phyloP scores from a whole-genome alignment of 352 stramenopile genomes.

The Phytopythium montanum region DNA sequence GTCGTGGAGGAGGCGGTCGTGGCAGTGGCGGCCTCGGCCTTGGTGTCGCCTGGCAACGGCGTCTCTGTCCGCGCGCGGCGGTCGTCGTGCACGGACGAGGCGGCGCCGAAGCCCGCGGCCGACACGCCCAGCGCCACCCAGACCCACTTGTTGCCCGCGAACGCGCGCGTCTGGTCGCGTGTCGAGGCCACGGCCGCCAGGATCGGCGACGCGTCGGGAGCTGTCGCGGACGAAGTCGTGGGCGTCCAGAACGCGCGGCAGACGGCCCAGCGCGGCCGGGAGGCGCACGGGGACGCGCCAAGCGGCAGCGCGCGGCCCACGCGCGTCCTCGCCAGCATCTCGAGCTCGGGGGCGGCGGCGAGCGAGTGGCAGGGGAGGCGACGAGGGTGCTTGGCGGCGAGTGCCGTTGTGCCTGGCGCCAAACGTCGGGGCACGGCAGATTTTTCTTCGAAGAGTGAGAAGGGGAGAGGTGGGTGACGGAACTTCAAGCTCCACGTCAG shows the following conservation, averaged over 20 bases:
- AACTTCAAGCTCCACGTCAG: conserved; percentile 2
- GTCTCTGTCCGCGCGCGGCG: conserved; percentile 3
- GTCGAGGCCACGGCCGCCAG: conserved; percentile 4
- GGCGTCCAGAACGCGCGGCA: conserved; percentile 6
- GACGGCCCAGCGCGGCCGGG: not conserved
- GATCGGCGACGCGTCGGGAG: conserved; percentile 3
- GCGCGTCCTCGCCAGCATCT: conserved; percentile 3
- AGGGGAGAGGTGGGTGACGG: not conserved
- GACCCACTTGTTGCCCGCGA: conserved; percentile 6
- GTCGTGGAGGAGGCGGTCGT: not conserved
- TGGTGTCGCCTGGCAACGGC: not conserved
- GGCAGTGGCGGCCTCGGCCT: not conserved
- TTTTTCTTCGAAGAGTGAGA: conserved; percentile 4
- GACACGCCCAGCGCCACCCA: conserved; percentile 16
- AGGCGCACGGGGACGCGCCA: not conserved
- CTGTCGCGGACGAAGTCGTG: not conserved
- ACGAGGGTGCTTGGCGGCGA: not conserved
- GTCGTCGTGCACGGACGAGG: conserved; percentile 5
- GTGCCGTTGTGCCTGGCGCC: not conserved
- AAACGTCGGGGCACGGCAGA: not conserved
- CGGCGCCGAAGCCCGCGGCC: conserved; percentile 12
- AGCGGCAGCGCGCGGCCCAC: conserved; percentile 1
- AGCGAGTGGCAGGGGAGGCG: not conserved
- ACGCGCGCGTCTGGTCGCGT: not conserved
- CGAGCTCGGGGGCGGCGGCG: not conserved